These are phyloP conservation scores for Yamagishiella unicocca DNA, from an alignment of 139 green algal species.

Conservation along the genomic window DNA sequence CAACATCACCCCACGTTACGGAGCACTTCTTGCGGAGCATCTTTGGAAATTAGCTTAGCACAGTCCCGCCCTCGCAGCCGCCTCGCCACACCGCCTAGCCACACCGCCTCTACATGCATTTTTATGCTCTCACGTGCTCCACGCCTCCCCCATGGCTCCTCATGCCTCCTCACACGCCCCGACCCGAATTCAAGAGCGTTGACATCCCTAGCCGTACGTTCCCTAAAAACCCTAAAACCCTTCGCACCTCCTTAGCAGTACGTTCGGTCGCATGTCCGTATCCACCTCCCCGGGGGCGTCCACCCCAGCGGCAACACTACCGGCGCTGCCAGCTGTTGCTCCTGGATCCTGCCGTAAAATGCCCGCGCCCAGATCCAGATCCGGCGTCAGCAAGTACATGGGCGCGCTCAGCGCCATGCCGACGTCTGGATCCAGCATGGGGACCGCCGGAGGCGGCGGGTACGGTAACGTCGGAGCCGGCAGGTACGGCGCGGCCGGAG, in stretches of 20 bases:
- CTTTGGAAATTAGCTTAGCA: too few relatives aligned
- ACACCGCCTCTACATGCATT: not conserved
- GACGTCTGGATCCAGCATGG: not conserved
- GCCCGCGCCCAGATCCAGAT: not conserved
- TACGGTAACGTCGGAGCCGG: too few relatives aligned
- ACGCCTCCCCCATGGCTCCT: too few relatives aligned
- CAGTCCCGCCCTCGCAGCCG: not conserved
- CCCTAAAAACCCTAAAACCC: not conserved
- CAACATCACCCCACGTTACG: too few relatives aligned
- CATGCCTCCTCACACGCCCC: too few relatives aligned
- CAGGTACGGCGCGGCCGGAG: not conserved
- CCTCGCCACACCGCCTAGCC: not conserved
- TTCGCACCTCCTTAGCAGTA: not conserved
- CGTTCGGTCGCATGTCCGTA: not conserved
- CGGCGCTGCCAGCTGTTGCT: not conserved
- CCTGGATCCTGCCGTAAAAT: too few relatives aligned
- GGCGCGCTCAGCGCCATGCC: constrained; percentile 6
- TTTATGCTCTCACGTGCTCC: too few relatives aligned
- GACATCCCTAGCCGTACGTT: not conserved
- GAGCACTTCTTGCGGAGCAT: too few relatives aligned
- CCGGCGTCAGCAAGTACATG: not conserved
- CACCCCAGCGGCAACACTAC: not conserved
- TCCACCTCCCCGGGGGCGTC: not conserved
- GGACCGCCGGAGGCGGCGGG: not conserved
- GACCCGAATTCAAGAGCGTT: not conserved